Conservation (phyloP, 2,329 filamentous ascomycete genomes). For the Claviceps sp. region DNA sequence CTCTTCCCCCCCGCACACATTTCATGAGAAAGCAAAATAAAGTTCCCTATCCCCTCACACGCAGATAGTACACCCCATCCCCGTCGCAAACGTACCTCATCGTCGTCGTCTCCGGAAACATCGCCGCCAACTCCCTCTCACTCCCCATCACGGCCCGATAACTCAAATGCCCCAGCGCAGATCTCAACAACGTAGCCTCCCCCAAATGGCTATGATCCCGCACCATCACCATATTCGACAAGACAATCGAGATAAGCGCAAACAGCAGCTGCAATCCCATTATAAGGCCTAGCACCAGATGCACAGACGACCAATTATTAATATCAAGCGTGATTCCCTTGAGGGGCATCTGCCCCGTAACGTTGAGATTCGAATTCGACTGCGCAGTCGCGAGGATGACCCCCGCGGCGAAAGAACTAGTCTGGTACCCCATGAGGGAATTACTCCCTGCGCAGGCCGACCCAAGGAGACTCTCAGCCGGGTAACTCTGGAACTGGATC, state of each 20-base stretch:
- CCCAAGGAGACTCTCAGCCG: conserved; percentile 26
- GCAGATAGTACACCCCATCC: conserved; percentile 5
- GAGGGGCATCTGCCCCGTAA: conserved; percentile 17
- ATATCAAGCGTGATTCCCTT: conserved; percentile 20
- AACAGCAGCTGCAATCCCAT: conserved; percentile 18
- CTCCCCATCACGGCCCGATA: conserved; percentile 9
- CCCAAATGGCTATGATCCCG: conserved; percentile 13
- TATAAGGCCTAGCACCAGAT: conserved; percentile 20
- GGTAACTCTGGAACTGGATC: conserved; percentile 27
- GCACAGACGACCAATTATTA: conserved; percentile 17
- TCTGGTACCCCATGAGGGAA: conserved; percentile 20
- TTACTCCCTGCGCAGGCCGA: conserved; percentile 16
- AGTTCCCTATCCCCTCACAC: neutral
- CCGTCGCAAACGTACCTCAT: conserved; percentile 4
- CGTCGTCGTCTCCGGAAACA: conserved; percentile 4
- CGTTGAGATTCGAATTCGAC: conserved; percentile 14
- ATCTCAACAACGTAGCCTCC: conserved; percentile 10
- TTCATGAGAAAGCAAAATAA: no score
- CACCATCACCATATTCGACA: conserved; percentile 17
- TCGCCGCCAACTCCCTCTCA: conserved; percentile 8
- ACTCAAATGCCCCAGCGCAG: conserved; percentile 8
- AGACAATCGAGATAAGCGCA: conserved; percentile 10
- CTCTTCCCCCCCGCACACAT: no score
- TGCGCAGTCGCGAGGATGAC: conserved; percentile 21
- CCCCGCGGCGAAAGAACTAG: conserved; percentile 24